These are phyloP conservation scores for Syzygium jambos DNA, from an alignment of 345 rosid species.

Conservation along the genomic window DNA sequence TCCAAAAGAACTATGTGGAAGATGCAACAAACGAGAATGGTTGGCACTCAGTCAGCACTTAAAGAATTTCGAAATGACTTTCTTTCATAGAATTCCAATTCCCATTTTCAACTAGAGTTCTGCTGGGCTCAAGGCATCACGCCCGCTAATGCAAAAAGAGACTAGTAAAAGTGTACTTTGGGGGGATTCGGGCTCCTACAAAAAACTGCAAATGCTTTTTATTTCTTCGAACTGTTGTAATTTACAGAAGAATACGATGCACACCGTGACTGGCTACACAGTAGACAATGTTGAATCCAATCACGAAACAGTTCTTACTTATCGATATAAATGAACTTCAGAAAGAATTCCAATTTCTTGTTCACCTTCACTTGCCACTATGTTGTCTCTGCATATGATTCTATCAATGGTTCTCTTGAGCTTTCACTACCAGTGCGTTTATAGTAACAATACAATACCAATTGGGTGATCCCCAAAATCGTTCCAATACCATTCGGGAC, in stretches of 20 bases:
- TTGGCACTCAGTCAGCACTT: background rate
- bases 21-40: background rate
- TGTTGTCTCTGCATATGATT: constrained; percentile 21
- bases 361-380: background rate
- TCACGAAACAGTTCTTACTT: background rate
- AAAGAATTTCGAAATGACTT: background rate
- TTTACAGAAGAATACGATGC: background rate
- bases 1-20: background rate
- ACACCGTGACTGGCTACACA: background rate
- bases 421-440: constrained; percentile 21
- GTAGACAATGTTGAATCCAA: background rate
- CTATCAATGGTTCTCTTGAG: constrained; percentile 51
- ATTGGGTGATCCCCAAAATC: constrained; percentile 61
- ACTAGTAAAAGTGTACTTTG: background rate
- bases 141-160: background rate
- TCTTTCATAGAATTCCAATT: background rate
- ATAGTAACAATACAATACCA: constrained; percentile 53
- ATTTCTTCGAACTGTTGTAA: background rate
- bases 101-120: background rate
- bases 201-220: background rate
- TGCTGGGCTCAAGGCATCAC: background rate
- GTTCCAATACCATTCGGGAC: constrained; percentile 82
- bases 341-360: background rate
- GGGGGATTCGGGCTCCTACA: background rate
- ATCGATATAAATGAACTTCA: background rate